Conservation (phyloP, 768 basidiomycete genomes). For the Podaxis rugospora region DNA sequence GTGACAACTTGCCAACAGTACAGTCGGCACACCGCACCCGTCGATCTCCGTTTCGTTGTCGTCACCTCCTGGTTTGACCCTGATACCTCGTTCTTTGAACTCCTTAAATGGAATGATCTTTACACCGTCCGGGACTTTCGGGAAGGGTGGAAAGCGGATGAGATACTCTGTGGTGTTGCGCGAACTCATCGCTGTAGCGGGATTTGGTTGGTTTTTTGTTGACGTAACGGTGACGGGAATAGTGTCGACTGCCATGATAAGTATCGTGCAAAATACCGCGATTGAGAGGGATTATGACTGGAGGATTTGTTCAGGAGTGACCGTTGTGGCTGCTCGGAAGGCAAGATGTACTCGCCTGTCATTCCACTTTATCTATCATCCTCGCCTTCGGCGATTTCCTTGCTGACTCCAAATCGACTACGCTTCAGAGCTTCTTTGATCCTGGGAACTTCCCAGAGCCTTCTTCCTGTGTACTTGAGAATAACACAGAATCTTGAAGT, state of each 20-base stretch:
- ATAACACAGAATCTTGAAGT: no score
- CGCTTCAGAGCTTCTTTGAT: neutral
- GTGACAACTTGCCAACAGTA: slow-evolving; percentile 50
- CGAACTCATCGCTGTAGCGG: neutral
- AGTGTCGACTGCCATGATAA: neutral
- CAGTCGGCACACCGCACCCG: slow-evolving; percentile 61
- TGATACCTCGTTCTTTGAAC: slow-evolving; percentile 37
- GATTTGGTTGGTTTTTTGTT: neutral
- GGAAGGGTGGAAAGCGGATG: slow-evolving; percentile 47
- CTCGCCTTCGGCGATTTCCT: slow-evolving; percentile 1
- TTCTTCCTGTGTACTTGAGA: no score
- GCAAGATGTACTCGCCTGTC: neutral
- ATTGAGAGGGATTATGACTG: neutral
- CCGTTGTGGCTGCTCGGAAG: neutral
- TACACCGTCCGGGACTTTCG: slow-evolving; percentile 33
- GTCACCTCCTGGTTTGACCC: slow-evolving; percentile 26
- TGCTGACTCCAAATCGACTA: neutral
- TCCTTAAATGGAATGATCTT: slow-evolving; percentile 37
- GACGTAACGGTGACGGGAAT: neutral
- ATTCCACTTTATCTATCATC: neutral
- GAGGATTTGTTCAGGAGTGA: neutral
- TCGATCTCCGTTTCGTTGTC: slow-evolving; percentile 61
- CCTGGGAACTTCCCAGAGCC: no score
- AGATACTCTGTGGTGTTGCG: slow-evolving; percentile 6
- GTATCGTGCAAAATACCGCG: neutral